Evolutionary conservation across 208 protist species (phyloP), one percentile per base, ranked within the genome.

Genomic region (Leishmania major): DNA sequence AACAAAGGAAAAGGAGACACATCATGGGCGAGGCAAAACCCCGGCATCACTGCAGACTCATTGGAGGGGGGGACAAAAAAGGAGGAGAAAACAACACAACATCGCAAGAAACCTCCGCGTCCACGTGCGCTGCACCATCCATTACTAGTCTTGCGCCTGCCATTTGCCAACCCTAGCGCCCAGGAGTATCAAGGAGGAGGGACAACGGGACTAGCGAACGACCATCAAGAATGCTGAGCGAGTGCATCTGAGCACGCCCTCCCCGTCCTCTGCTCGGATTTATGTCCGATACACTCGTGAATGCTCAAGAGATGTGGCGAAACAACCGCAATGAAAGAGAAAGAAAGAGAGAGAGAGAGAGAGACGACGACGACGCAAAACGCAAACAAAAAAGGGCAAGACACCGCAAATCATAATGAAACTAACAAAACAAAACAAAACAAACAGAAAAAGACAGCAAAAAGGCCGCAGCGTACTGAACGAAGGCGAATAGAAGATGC

Each of bases 371-470:
- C 15, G 1, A 70, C 22, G 31, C 15, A 4, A 70, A 43, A 82
- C 22, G 31, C 28, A 74, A 5, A 15, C 22, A 74, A 55, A 47
- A 75, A 77, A 64, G 75, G 81, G 60, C 55, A 55, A 47, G 19
- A 2, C 40, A 15, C n/a, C 40, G 49, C 70, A 4, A 69, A 69
- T 22, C 22, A 35, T 69, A 7, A 40, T 22, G 8, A 47, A 45
- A 66, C 0, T 40, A 17, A 6, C 11, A 55, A 55, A 25, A n/a
- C n/a, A n/a, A n/a, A n/a, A n/a, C n/a, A 22, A 49, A n/a, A 43
- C 57, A 1, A 53, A 75, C 28, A 80, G 25, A 70, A 64, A 71
- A 62, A 55, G 72, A 74, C 28, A 80, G 25, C 60, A 64, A 71
- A 62, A 55, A 77, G 67, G 11, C 5, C 13, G 13, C 22, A 66